Base-by-base conservation (phyloP, 257 asterid genomes). In the Gentiana straminea region DNA sequence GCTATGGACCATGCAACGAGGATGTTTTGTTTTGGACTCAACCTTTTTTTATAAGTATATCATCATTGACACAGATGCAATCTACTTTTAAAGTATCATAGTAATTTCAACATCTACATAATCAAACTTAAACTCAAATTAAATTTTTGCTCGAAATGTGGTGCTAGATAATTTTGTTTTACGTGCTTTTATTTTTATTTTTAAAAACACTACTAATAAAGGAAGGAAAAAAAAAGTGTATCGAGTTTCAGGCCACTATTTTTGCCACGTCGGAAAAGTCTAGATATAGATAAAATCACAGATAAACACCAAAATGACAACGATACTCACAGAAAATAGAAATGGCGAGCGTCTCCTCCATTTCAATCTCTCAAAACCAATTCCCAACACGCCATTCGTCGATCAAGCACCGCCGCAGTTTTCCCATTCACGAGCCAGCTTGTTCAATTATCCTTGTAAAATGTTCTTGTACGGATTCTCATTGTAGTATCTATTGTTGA, bases 321-420 rank as follows among this genome's bases (percentile, higher is more conserved):
- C 7, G 36, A 41, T 57, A 32, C 55, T 24, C 24, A 24, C 24
- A 24, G 24, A 24, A 24, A 24, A 61, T 35, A 61, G 64, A 51
- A 60, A 74, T 81, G 94, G 85, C 85, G 60, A 58, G 74, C 59
- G 76, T 82, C 79, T 78, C 86, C 75, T 74, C 84, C 5, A 58
- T 68, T 61, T 73, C 72, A 54, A 61, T 70, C 33, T 71, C 76
- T 4, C 89, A 72, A 36, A 75, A 67, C 61, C 15, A 70, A 55
- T 63, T 81, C 78, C 55, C 79, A 55, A 15, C 46, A 7, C 32
- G 48, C 34, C 69, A 59, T 49, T 45, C 55, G 50, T 63, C 83
- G 33, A 4, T 60, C 66, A 69, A 36, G 43, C 24, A 24, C 24
- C 59, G 61, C 52, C 68, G 49, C 13, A 52, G 37, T 10, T 45